Evolutionary conservation across 2,329 filamentous ascomycete genomes (phyloP).

Genomic region (Microsporum canis): DNA sequence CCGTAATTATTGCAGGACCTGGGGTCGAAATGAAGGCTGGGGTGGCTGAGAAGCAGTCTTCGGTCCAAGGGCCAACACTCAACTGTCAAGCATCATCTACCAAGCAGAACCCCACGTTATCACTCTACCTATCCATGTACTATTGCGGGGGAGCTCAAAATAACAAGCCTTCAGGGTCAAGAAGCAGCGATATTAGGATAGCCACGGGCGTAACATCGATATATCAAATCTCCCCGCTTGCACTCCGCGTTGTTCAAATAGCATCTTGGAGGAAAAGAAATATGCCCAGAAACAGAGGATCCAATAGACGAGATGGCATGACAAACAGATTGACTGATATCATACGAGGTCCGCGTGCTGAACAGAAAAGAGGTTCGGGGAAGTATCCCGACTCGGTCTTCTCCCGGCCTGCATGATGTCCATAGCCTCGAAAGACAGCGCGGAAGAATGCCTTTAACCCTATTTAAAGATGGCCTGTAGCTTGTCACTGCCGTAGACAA

Average conservation of each 20-base stretch:
- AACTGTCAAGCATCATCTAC: neutral
- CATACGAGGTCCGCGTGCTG: neutral
- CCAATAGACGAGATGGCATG: neutral
- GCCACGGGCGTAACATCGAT: neutral
- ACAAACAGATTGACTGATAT: neutral
- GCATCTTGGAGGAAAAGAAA: neutral
- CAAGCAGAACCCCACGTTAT: neutral
- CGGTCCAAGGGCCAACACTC: neutral
- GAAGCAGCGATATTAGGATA: neutral
- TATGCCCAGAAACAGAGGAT: neutral
- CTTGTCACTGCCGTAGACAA: no score
- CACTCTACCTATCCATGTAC: neutral
- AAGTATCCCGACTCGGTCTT: neutral
- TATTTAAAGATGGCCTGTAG: no score
- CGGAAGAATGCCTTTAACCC: no score
- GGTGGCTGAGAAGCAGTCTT: neutral
- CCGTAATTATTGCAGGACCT: neutral
- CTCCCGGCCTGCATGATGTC: neutral
- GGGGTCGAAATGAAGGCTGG: neutral
- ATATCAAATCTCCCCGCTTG: neutral
- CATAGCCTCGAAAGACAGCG: no score
- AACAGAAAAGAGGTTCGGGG: neutral
- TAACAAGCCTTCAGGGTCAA: neutral
- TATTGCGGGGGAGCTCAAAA: neutral
- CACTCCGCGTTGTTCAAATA: neutral